Conservation (phyloP, 192 early-diverging fungal species). For the Linnemannia elongata region DNA sequence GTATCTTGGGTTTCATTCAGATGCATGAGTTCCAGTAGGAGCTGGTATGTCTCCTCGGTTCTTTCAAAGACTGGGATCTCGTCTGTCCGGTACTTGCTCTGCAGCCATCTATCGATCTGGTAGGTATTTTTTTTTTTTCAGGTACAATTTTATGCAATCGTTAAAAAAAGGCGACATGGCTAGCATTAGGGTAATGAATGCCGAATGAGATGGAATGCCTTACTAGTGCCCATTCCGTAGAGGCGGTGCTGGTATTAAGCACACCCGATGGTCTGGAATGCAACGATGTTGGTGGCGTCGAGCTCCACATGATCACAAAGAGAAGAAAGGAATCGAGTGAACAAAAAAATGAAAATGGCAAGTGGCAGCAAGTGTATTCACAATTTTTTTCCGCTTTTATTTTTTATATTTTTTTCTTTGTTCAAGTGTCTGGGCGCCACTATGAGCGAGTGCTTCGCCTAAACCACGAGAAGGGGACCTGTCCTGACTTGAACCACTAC, state of each 20-base stretch:
- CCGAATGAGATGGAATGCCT: neutral
- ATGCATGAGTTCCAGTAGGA: slow-evolving; percentile 14
- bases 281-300: neutral
- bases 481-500: neutral
- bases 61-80: slow-evolving; percentile 37
- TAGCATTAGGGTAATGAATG: neutral
- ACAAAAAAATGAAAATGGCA: neutral
- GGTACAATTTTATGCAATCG: neutral
- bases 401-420: neutral
- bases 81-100: slow-evolving; percentile 19
- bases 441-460: neutral
- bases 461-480: neutral
- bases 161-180: neutral
- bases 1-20: slow-evolving; percentile 29
- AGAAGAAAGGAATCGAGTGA: neutral
- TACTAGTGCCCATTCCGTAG: neutral
- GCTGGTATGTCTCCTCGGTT: slow-evolving; percentile 9
- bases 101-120: slow-evolving; percentile 42
- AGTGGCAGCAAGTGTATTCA: neutral
- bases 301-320: slow-evolving; percentile 1
- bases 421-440: neutral
- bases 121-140: neutral
- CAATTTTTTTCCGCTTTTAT: neutral
- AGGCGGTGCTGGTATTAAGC: neutral
- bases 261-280: neutral